Evolutionary conservation across 2,329 filamentous ascomycete species (phyloP).

Genomic region (Ceratocystis eucalypticola): DNA sequence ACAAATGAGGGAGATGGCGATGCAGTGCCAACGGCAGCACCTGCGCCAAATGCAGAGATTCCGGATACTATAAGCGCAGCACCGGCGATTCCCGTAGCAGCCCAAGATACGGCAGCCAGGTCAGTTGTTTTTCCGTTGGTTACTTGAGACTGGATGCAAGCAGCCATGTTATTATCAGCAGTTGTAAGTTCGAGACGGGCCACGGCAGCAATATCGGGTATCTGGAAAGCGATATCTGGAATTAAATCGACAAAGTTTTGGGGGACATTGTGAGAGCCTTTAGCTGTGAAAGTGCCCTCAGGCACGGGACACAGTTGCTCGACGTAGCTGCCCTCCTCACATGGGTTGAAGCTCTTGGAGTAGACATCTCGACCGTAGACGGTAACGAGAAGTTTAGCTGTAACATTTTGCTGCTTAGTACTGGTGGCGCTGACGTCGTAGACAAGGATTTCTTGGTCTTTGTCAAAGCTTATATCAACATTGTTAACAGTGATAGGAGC

Average conservation of each 20-base stretch:
- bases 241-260: slow-evolving; percentile 58
- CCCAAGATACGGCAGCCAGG: slow-evolving; percentile 64
- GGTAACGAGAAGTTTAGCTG: slow-evolving; percentile 57
- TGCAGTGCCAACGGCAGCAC: slow-evolving; percentile 38
- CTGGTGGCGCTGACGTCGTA: slow-evolving; percentile 79
- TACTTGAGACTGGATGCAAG: slow-evolving; percentile 70
- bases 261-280: slow-evolving; percentile 59
- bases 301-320: slow-evolving; percentile 75
- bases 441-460: slow-evolving; percentile 53
- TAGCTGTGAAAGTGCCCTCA: slow-evolving; percentile 56
- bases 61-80: slow-evolving; percentile 64
- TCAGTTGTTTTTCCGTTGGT: slow-evolving; percentile 75
- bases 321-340: slow-evolving; percentile 47
- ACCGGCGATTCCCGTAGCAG: slow-evolving; percentile 74
- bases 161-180: slow-evolving; percentile 44
- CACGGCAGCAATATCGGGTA: slow-evolving; percentile 79
- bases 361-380: slow-evolving; percentile 80
- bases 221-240: slow-evolving; percentile 73
- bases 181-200: slow-evolving; percentile 65
- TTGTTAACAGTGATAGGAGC: slow-evolving; percentile 53
- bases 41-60: slow-evolving; percentile 51
- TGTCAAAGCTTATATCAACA: slow-evolving; percentile 68
- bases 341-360: slow-evolving; percentile 70
- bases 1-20: slow-evolving; percentile 65
- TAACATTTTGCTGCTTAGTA: slow-evolving; percentile 61